Evolutionary conservation across 768 basidiomycete species (phyloP).

Genomic region (Lentinula edodes): DNA sequence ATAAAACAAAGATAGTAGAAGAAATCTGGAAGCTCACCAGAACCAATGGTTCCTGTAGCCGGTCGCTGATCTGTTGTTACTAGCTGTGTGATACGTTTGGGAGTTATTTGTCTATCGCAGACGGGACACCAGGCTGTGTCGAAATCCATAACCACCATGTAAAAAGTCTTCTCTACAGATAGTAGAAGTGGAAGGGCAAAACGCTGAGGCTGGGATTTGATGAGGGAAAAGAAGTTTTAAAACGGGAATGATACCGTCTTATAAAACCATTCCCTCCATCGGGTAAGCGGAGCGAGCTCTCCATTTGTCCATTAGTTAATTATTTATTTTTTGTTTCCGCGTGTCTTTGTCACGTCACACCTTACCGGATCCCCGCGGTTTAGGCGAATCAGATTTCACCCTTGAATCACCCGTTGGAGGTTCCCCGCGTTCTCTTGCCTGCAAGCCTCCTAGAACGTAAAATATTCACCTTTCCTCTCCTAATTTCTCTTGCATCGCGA

Average conservation of each 20-base stretch:
- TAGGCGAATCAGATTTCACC: not conserved
- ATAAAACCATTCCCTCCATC: not conserved
- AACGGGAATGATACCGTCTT: not conserved
- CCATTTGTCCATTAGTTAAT: not conserved
- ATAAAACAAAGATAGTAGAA: constrained; percentile 14
- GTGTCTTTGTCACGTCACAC: not conserved
- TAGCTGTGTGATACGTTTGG: constrained; percentile 55
- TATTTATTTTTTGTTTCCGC: not conserved
- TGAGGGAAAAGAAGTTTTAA: not conserved
- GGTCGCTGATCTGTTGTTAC: constrained; percentile 21
- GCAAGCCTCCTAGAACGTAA: not conserved
- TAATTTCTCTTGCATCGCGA: not conserved
- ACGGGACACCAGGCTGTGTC: constrained; percentile 79
- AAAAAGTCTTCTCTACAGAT: not conserved
- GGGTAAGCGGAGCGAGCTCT: not conserved
- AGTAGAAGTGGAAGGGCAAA: constrained; percentile 8
- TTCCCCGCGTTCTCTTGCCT: not conserved
- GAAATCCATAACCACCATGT: constrained; percentile 30
- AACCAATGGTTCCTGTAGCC: constrained; percentile 23
- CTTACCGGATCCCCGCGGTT: not conserved
- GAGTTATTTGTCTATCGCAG: constrained; percentile 74
- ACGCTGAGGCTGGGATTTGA: constrained; percentile 8
- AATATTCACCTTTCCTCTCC: not conserved
- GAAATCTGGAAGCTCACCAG: constrained; percentile 28
- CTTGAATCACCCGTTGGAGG: too few species aligned